Evolutionary conservation across 495 filamentous ascomycete species (phyloP), one percentile per base, ranked within the genome.

Genomic region (Margaritispora aquatica): DNA sequence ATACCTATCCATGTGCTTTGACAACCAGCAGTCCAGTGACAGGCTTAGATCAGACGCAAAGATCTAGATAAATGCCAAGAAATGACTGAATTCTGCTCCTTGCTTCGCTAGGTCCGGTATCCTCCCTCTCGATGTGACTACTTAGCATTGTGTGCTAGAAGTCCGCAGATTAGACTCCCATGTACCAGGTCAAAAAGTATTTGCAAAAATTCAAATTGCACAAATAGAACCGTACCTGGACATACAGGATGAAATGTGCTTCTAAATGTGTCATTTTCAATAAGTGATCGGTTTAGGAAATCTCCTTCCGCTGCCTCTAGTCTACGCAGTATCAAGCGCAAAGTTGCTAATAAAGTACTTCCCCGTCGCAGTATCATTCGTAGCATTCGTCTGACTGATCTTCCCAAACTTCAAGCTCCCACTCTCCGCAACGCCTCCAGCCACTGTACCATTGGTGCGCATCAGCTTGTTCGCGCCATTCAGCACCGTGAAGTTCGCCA

Each of bases 401-500:
- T 26, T 57, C 1, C 59, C 53, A 23, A n/a, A 41, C 29, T 77
- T 77, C 54, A 83, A 49, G 21, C 64, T 68, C 8, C 79, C 78
- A 22, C 69, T 71, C 53, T 74, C 68, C 10, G 75, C 67, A 31
- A 69, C 76, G 2, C 79, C 78, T 17, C 73, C 75, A 61, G 74
- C 77, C 27, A 79, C 74, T 0, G 75, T 77, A 8, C 73, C 77
- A 21, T 70, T 72, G 26, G 75, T 66, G 19, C 74, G 75, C 53
- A 72, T 70, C 46, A 86, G 64, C 56, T 68, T 76, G 62, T 84
- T 85, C 34, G 75, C 80, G 0, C 82, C 80, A 20, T 69, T 71
- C 59, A 75, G 68, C 19, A 86, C 79, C n/a, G 79, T 80, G 65
- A 85, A 85, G 58, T 81, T 81, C 1, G 83, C 84, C 57, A 87